These are phyloP conservation scores for Fusarium sp. DNA, from an alignment of 2,329 filamentous ascomycete genomes.

Conservation along the genomic window DNA sequence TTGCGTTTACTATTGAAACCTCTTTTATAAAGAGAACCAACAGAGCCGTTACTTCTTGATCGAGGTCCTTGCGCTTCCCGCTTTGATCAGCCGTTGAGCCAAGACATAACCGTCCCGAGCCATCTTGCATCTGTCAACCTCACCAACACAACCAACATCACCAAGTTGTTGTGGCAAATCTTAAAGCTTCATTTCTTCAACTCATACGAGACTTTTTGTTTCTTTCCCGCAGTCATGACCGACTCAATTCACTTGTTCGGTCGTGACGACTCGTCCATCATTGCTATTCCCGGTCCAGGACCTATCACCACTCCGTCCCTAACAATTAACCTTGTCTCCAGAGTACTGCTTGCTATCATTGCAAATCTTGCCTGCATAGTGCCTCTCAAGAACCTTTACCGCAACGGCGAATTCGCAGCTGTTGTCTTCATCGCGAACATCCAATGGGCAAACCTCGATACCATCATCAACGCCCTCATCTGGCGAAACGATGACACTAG, in stretches of 20 bases:
- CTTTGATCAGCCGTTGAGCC: slow-evolving; percentile 36
- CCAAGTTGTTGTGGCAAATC: slow-evolving; percentile 10
- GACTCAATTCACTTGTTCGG: slow-evolving; percentile 31
- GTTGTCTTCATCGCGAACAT: slow-evolving; percentile 62
- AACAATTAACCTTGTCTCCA: slow-evolving; percentile 61
- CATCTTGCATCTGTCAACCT: slow-evolving; percentile 14
- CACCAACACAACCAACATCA: slow-evolving; percentile 26
- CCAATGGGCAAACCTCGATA: slow-evolving; percentile 61
- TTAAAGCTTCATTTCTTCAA: not conserved
- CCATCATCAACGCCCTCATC: slow-evolving; percentile 63
- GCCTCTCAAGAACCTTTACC: slow-evolving; percentile 63
- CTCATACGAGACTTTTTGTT: not conserved
- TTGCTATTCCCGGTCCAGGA: slow-evolving; percentile 35
- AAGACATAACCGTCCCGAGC: slow-evolving; percentile 26
- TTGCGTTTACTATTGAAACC: slow-evolving; percentile 4
- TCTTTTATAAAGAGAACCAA: slow-evolving; percentile 29
- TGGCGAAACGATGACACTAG: slow-evolving; percentile 66
- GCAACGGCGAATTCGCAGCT: slow-evolving; percentile 67
- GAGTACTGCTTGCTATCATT: slow-evolving; percentile 61
- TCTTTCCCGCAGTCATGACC: slow-evolving; percentile 26
- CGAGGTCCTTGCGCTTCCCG: slow-evolving; percentile 34
- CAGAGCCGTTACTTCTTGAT: slow-evolving; percentile 1
- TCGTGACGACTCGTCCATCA: slow-evolving; percentile 42
- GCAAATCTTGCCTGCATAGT: slow-evolving; percentile 63
- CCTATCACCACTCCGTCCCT: slow-evolving; percentile 50